Percentiles rank a stretch among this genome's conserved stretches.
These are phyloP conservation scores for Tulasnella calospora DNA, from an alignment of 768 basidiomycete species.

Conservation along the genomic window DNA sequence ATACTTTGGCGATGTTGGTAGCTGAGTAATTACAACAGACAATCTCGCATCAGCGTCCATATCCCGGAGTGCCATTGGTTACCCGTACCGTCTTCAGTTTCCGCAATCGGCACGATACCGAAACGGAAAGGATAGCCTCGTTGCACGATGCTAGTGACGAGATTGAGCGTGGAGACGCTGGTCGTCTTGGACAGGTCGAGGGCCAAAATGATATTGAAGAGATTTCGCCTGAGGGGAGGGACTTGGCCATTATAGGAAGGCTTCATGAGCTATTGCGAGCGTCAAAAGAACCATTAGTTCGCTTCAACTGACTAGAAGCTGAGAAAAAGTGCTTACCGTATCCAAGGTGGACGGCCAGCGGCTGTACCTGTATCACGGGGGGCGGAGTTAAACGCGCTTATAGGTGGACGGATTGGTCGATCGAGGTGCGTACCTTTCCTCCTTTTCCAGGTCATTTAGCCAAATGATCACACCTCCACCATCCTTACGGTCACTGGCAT, in stretches of 20 bases:
- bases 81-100: conserved; percentile 45
- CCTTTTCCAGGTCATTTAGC: conserved; percentile 90
- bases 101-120: conserved; percentile 73
- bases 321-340: conserved; percentile 38
- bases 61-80: not conserved
- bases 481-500: conserved; percentile 82
- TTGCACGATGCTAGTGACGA: conserved; percentile 46
- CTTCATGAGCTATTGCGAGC: conserved; percentile 55
- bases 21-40: not conserved
- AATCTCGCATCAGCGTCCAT: not conserved
- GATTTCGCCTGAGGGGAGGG: conserved; percentile 64
- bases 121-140: conserved; percentile 74
- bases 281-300: conserved; percentile 14
- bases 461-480: conserved; percentile 69
- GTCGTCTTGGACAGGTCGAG: conserved; percentile 68
- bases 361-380: conserved; percentile 44
- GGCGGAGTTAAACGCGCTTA: not conserved
- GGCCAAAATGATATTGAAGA: conserved; percentile 77
- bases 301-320: not conserved
- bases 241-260: conserved; percentile 77
- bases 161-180: conserved; percentile 57
- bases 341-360: conserved; percentile 50
- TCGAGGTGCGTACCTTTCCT: conserved; percentile 49
- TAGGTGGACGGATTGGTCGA: not conserved
- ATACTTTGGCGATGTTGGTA: conserved; percentile 63